Conservation (phyloP, 2,329 filamentous ascomycete genomes). For the Hypocreales sp. region DNA sequence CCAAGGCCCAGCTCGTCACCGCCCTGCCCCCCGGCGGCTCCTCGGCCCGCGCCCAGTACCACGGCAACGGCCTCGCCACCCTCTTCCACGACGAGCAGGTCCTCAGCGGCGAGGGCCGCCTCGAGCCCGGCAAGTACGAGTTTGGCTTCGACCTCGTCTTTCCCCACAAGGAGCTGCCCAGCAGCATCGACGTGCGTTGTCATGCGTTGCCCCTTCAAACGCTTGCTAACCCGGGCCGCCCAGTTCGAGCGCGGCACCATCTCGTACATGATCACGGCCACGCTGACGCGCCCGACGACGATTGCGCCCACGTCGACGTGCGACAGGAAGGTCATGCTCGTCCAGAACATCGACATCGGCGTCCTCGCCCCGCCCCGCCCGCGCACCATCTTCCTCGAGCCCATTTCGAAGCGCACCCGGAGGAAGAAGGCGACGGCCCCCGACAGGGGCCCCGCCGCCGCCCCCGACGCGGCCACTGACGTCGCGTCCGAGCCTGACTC, state of each 20-base stretch:
- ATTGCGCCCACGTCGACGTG: conserved; percentile 69
- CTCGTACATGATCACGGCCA: conserved; percentile 80
- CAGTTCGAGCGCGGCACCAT: conserved; percentile 94
- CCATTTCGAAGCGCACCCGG: conserved; percentile 56
- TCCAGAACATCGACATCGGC: conserved; percentile 77
- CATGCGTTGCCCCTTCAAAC: not conserved
- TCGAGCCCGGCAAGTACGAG: conserved; percentile 61
- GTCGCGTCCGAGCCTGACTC: conserved; percentile 18
- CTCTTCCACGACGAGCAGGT: conserved; percentile 73
- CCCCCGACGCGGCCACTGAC: conserved; percentile 23
- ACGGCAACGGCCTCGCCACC: conserved; percentile 64
- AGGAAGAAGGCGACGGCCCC: conserved; percentile 38
- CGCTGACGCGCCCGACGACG: conserved; percentile 73
- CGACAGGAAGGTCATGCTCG: conserved; percentile 64
- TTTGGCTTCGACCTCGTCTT: conserved; percentile 66
- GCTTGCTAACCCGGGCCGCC: conserved; percentile 4
- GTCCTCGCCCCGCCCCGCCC: conserved; percentile 58
- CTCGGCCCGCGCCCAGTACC: conserved; percentile 36
- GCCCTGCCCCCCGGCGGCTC: conserved; percentile 22
- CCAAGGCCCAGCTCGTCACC: conserved; percentile 31
- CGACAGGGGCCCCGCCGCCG: conserved; percentile 25
- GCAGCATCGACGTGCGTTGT: conserved; percentile 83
- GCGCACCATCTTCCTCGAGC: conserved; percentile 73
- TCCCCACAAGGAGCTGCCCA: conserved; percentile 56
- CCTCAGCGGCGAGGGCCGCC: conserved; percentile 60